Percentiles rank a stretch among this genome's conserved stretches.
phyloP scores from a whole-genome alignment of 768 basidiomycete species.

The Suillus subaureus region DNA sequence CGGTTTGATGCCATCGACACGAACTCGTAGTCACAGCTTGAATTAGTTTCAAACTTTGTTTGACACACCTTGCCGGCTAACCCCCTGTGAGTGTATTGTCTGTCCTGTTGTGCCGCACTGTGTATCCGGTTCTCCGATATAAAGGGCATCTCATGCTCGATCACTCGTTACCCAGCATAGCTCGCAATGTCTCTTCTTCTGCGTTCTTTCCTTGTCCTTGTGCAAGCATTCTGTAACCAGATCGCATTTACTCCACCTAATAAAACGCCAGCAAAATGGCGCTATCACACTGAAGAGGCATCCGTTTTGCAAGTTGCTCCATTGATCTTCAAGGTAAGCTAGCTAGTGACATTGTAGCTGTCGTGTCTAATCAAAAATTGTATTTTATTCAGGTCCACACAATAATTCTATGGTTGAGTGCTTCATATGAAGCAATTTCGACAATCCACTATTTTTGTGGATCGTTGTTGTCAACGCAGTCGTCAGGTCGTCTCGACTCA shows the following conservation, averaged over 20 bases:
- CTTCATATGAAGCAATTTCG: slow-evolving; percentile 51
- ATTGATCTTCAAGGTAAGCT: slow-evolving; percentile 51
- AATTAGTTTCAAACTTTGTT: not conserved
- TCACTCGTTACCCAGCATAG: not conserved
- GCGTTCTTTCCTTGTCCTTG: slow-evolving; percentile 47
- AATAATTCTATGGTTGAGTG: slow-evolving; percentile 50
- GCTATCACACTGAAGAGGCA: slow-evolving; percentile 56
- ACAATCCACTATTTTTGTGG: slow-evolving; percentile 35
- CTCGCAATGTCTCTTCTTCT: slow-evolving; percentile 45
- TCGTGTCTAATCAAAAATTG: not conserved
- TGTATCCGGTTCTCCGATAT: slow-evolving; percentile 17
- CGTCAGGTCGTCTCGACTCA: slow-evolving; percentile 35
- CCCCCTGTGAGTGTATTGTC: not conserved
- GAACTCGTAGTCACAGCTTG: not conserved
- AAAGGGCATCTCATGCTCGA: slow-evolving; percentile 13
- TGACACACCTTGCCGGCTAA: not conserved
- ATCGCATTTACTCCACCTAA: slow-evolving; percentile 59
- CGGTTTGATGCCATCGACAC: not conserved
- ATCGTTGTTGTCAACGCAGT: slow-evolving; percentile 36
- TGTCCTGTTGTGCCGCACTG: not conserved
- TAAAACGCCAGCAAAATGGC: slow-evolving; percentile 48
- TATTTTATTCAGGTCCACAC: slow-evolving; percentile 45
- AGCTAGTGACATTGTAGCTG: not conserved
- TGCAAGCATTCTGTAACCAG: slow-evolving; percentile 54
- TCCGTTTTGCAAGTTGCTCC: slow-evolving; percentile 59